Evolutionary conservation across 768 basidiomycete genomes (phyloP), one percentile per base, ranked within the genome.

Genomic region (Rossbeevera mucosa): DNA sequence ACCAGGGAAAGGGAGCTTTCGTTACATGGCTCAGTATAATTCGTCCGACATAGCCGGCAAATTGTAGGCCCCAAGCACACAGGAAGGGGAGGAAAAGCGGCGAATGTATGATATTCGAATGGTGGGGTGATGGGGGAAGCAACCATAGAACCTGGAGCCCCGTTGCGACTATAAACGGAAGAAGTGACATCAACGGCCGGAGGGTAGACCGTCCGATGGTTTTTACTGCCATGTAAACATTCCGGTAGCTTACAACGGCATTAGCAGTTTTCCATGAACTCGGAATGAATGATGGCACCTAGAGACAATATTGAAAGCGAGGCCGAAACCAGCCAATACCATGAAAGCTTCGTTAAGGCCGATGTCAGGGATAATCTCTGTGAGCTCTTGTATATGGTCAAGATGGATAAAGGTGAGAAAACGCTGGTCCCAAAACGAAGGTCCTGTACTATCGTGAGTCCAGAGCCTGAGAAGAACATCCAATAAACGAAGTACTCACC

Each of bases 11-110:
- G 5, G 81, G 73, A 41, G 79, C 74, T 56, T 82, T 83, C 47
- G 94, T 94, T 25, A 96, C 83, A 68, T 98, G 96, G 1, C 94
- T 90, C 43, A 96, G 73, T 62, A 97, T 98, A 77, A 98, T 88
- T 58, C 86, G 75, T 11, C 92, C 91, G 31, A 96, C 94, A 65
- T 94, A 86, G 57, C 91, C 89, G 25, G 88, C 86, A 58, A 91
- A 91, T 68, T 90, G 88, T 48, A 90, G 68, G n/a, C 94, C 95
- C 94, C 94, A 98, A 18, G 89, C 85, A 61, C 84, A 86, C 16
- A 94, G 70, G 75, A 94, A 96, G 3, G 94, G 92, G 11, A 97
- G 72, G 64, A 98, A 85, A 22, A 85, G 77, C 1, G 83, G 74
- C 1, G 88, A 88, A 59, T 86, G 75, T 36, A 96, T 74, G 66